Base-by-base conservation (phyloP, 2,329 filamentous ascomycete species). In the Proliferodiscus dingleyae region DNA sequence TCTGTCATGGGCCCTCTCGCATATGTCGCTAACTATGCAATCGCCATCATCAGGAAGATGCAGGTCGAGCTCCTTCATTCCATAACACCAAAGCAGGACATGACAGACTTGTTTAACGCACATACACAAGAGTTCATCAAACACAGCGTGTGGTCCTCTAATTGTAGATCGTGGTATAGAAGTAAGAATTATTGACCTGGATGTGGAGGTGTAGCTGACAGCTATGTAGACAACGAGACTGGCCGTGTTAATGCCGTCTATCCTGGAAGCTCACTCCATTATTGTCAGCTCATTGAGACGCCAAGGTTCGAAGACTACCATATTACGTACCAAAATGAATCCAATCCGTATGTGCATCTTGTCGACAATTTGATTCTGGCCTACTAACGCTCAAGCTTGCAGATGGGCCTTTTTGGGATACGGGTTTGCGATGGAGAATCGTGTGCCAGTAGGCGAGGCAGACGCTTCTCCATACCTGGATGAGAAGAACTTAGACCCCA, bases 61-160 rank as follows among this genome's bases (percentile, higher is more conserved):
- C 74, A 77, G 56, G 70, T 63, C 2, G 70, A 79, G 53, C 62
- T 65, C 22, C 73, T 79, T 58, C 67, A 66, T 42, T 65, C 71
- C 6, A 61, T 78, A 9, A 62, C 54, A 1, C 73, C 74, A 1
- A 70, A 68, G 0, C 65, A 68, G 41, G 68, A 61, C 0, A 72
- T 73, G 3, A 71, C 73, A 5, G 69, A 71, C 32, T 70, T 75
- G 54, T 80, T 71, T 66, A 71, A 68, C 57, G 71, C 64, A 57
- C 76, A 72, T 61, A 68, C 72, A 21, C 62, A 66, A 4, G 58
- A 65, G 3, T 76, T 77, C 51, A 76, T 79, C 69, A 74, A 73
- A 36, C 70, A 71, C 19, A 75, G 71, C 1, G 68, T 71, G 1
- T 79, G 75, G 74, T 62, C 68, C 2, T 61, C 66, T 2, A 59